Evolutionary conservation across 106 monocot species (phyloP).

Genomic region (Gastrodia elata): DNA sequence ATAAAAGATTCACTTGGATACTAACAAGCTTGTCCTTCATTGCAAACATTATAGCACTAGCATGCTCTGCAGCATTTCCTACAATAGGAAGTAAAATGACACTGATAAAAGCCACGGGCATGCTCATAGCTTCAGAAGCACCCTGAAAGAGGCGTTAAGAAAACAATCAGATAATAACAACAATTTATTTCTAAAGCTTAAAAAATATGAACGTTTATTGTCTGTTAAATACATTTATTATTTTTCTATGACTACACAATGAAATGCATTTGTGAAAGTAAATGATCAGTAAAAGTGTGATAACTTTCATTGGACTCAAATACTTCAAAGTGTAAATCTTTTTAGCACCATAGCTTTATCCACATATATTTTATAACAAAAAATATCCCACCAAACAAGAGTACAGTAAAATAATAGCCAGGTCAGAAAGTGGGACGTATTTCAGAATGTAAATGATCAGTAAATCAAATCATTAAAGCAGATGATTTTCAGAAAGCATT

Average conservation of each 20-base stretch:
- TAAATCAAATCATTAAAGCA: background rate
- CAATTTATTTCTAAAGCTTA: background rate
- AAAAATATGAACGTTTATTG: background rate
- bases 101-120: slow-evolving; percentile 88
- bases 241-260: too few relatives aligned
- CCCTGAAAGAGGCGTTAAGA: slow-evolving; percentile 33
- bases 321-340: too few relatives aligned
- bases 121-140: slow-evolving; percentile 75
- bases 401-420: too few relatives aligned
- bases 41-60: slow-evolving; percentile 96
- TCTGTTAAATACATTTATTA: too few relatives aligned
- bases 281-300: too few relatives aligned
- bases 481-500: background rate
- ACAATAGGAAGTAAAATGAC: slow-evolving; percentile 96
- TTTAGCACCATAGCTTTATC: too few relatives aligned
- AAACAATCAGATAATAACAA: slow-evolving; percentile 8
- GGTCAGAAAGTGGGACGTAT: background rate
- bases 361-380: too few relatives aligned
- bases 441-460: background rate
- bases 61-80: slow-evolving; percentile 97
- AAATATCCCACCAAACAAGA: too few relatives aligned
- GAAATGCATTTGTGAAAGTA: too few relatives aligned
- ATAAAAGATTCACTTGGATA: slow-evolving; percentile 5
- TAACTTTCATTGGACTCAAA: too few relatives aligned
- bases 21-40: slow-evolving; percentile 91